Evolutionary conservation across 352 stramenopile genomes (phyloP).

Genomic region (Pythium apleroticum): DNA sequence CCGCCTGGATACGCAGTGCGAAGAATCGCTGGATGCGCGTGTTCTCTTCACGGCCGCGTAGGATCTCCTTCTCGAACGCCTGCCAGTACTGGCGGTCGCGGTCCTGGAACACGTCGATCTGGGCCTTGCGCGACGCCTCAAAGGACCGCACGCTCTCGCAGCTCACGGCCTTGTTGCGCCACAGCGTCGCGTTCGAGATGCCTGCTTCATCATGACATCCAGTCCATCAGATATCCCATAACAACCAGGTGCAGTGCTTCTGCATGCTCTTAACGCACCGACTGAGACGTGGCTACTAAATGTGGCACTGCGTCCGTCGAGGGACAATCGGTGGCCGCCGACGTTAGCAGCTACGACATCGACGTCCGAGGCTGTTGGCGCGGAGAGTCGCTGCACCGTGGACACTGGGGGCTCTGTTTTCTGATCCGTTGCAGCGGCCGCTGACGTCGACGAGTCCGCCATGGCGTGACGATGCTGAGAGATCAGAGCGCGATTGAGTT

Average conservation of each 20-base stretch:
- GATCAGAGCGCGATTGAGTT: neutral
- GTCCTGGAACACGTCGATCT: slow-evolving; percentile 72
- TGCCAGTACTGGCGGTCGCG: slow-evolving; percentile 75
- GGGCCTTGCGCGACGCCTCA: slow-evolving; percentile 54
- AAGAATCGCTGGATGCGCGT: slow-evolving; percentile 69
- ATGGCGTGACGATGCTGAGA: neutral
- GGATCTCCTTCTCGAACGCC: slow-evolving; percentile 76
- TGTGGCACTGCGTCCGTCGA: slow-evolving; percentile 19
- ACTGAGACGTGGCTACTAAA: slow-evolving; percentile 9
- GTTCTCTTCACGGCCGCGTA: slow-evolving; percentile 64
- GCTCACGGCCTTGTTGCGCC: slow-evolving; percentile 59
- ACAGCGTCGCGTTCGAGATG: slow-evolving; percentile 41
- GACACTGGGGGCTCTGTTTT: neutral
- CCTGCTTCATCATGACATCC: neutral
- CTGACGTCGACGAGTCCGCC: neutral
- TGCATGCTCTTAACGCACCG: neutral
- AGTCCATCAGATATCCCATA: too few species aligned
- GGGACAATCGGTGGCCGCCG: slow-evolving; percentile 2
- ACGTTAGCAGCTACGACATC: neutral
- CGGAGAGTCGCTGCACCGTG: neutral
- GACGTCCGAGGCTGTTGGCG: neutral
- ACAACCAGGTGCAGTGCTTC: too few species aligned
- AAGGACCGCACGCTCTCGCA: slow-evolving; percentile 67
- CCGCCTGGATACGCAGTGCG: slow-evolving; percentile 55
- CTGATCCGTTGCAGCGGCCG: neutral